Base-by-base conservation (phyloP, 805 yeast genomes). In the Barnettozyma wickerhamii region DNA sequence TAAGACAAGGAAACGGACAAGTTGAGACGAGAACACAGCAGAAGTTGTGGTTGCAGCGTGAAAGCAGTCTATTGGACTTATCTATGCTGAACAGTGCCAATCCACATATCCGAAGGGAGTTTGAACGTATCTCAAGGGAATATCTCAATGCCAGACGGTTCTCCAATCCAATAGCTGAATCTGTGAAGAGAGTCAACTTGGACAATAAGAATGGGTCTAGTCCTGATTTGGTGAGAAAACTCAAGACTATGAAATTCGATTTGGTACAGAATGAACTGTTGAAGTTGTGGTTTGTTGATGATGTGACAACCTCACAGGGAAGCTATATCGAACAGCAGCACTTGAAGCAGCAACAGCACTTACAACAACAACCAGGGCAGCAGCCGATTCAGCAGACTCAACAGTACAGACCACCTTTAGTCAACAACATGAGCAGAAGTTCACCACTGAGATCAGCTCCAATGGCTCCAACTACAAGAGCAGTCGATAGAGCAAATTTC, bases 41-140 rank as follows among this genome's bases (percentile, higher is more conserved):
- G 55, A 74, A 81, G 47, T 69, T 88, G 38, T 86, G 95, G 95
- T 65, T 87, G 26, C 95, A 84, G 58, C 68, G 91, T 48, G 91
- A 84, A 49, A 81, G 77, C 51, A 78, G 86, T 3, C 64, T 83
- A 31, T 65, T 81, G 63, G 90, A 82, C 56, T 60, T 80, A 7
- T 43, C 56, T 1, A 33, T 41, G 33, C 26, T 42, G 21, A 51
- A 48, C 31, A 40, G 40, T 24, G 20, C 45, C 7, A 46, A 42
- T 30, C 65, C 81, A 17, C 82, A 76, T 46, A 71, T 77, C 7
- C 71, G 86, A 49, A 73, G 87, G n/a, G 93, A 84, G 55, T 84
- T 79, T 54, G 95, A 87, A 58, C 70, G 86, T 46, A 71, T 84
- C 24, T 77, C 89, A 12, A 69, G 90, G 46, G 95, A 86, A 53